Base-by-base conservation (phyloP, 495 filamentous ascomycete genomes). In the Terfezia claveryi region DNA sequence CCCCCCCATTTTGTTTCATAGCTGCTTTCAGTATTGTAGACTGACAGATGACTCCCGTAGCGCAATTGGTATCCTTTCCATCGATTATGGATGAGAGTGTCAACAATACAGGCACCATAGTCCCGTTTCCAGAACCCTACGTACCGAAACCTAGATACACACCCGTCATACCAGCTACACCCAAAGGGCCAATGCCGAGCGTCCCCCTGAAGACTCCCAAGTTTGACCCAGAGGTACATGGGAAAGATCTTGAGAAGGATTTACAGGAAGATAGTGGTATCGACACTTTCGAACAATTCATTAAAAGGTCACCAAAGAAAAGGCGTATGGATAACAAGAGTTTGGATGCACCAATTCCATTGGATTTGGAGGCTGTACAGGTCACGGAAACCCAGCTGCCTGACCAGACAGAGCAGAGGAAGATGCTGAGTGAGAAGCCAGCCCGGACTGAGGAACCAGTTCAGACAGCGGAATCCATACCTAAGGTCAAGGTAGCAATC, bases 181-280 rank as follows among this genome's bases (percentile, higher is more conserved):
- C 36, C 37, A 27, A 32, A 23, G 36, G 36, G 44, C 38, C 49
- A 23, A 49, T 38, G 23, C 17, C n/a, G 10, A 23, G 17, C 38
- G 36, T 10, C 6, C 27, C 38, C 8, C 32, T 23, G 38, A 59
- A 56, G 50, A 46, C 56, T 20, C 53, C 58, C 2, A 61, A 56
- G 37, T 61, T 61, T 37, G 11, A 61, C 36, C 59, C 59, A 27
- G 59, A 59, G 14, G 32, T 61, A 23, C 59, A 61, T 50, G 59
- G 57, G 20, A 27, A n/a, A 10, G 56, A 46, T 12, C 37, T 59
- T 7, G 51, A 58, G 27, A 38, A 49, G 27, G 16, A 10, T 8
- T 46, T 60, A 49, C 56, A 55, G 38, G 27, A 52, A 8, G 58
- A 58, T 27, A 32, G 12, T 46, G 41, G 14, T 14, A 14, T 20